These are phyloP conservation scores for Microcyclosporella mali DNA, from an alignment of 2,329 filamentous ascomycete species.

Conservation along the genomic window DNA sequence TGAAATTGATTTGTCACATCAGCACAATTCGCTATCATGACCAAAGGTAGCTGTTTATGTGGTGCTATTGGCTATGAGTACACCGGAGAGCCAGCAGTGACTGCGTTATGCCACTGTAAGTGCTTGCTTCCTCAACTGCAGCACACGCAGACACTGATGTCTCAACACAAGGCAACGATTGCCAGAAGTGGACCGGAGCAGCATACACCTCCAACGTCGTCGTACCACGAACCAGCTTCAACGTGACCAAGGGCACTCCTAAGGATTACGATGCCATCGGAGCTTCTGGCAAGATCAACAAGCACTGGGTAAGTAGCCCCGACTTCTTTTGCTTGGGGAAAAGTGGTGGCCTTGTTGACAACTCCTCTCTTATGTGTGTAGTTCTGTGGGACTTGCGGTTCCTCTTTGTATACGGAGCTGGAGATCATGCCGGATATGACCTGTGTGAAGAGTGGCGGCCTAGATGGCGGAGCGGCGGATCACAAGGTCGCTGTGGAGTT, in stretches of 20 bases:
- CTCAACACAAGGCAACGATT: conserved; percentile 37
- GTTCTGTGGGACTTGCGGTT: conserved; percentile 51
- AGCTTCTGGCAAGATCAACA: conserved; percentile 49
- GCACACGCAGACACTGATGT: neutral
- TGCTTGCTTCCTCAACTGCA: too few species aligned
- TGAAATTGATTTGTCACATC: neutral
- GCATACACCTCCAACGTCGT: conserved; percentile 52
- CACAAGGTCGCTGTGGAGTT: conserved; percentile 47
- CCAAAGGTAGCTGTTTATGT: conserved; percentile 30
- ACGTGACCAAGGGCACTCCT: conserved; percentile 46
- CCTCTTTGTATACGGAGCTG: conserved; percentile 46
- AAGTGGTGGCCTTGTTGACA: neutral
- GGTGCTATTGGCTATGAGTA: conserved; percentile 26
- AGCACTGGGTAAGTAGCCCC: conserved; percentile 38
- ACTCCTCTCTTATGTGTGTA: neutral
- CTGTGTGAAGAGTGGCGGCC: conserved; percentile 47
- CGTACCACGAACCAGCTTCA: conserved; percentile 43
- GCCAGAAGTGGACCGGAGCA: conserved; percentile 51
- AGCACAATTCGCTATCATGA: too few species aligned
- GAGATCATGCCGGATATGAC: conserved; percentile 49
- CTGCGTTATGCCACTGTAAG: conserved; percentile 40
- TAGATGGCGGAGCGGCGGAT: conserved; percentile 45
- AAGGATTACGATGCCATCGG: conserved; percentile 45
- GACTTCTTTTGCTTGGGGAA: neutral
- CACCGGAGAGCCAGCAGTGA: conserved; percentile 25